Evolutionary conservation across 2,329 filamentous ascomycete genomes (phyloP), one percentile per base, ranked within the genome.

Genomic region (Acarospora socialis): DNA sequence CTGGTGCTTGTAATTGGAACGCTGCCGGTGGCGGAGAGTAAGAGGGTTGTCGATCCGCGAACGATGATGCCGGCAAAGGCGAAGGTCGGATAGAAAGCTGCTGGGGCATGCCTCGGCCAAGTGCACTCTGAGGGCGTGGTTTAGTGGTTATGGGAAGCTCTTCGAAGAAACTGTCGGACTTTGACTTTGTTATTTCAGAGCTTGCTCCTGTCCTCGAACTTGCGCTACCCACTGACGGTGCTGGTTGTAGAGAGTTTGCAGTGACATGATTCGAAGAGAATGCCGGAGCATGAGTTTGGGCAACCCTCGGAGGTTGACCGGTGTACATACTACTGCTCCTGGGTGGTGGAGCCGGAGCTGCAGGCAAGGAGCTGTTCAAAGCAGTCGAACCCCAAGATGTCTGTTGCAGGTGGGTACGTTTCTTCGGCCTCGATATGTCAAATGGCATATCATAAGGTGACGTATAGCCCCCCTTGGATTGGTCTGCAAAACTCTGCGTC

Each of bases 381-480:
- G 65, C 57, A 30, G 45, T 39, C 30, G 55, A 44, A 33, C 43
- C 44, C 21, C 57, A 48, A 29, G 57, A 50, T 35, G 60, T 59
- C 32, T 70, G 69, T 36, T 71, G 70, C 46, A 68, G 63, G 46
- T 68, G 73, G 4, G 62, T 53, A 32, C 77, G 64, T 60, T 79
- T 77, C 52, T 74, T 65, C 47, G 78, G 57, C 16, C 55, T 53
- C 16, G 65, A 70, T 18, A 98, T 69, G 33, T 94, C 87, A 56
- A 90, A 81, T 3, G 90, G 90, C 13, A 98, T 65, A 57, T 98
- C 92, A 47, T 94, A 98, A 0, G 90, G 90, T 13, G 87, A 95
- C 29, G 78, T 70, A 52, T 98, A 98, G 5, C 87, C 86, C 34
- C 81, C 81, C 56, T 92, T 95, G 3, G 82, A 63, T 54, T 92